phyloP scores from a whole-genome alignment of 805 yeast species.

The Nakazawaea siamensis region DNA sequence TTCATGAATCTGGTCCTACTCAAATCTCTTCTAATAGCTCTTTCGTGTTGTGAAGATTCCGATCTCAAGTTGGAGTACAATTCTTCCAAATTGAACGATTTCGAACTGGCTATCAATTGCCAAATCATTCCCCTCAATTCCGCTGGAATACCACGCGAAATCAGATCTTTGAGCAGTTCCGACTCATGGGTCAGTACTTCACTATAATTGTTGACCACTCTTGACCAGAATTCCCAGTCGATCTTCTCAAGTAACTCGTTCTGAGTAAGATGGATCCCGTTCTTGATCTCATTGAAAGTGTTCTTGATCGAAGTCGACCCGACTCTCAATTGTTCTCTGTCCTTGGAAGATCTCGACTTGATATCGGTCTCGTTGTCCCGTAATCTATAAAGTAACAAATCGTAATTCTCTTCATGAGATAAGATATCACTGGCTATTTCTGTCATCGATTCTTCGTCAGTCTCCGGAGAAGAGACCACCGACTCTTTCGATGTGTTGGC shows the following conservation, averaged over 20 bases:
- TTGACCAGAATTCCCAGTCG: conserved; percentile 87
- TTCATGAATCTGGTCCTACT: conserved; percentile 80
- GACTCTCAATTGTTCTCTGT: conserved; percentile 17
- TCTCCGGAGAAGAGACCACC: neutral
- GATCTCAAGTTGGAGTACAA: conserved; percentile 41
- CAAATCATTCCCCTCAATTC: conserved; percentile 86
- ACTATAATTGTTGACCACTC: conserved; percentile 71
- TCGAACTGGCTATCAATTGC: conserved; percentile 82
- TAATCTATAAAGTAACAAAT: conserved; percentile 52
- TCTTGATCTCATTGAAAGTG: conserved; percentile 38
- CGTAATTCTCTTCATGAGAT: conserved; percentile 32
- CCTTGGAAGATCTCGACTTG: conserved; percentile 29
- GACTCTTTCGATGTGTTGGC: conserved; percentile 4
- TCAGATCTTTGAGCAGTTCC: conserved; percentile 46
- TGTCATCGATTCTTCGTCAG: neutral
- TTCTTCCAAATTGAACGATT: conserved; percentile 54
- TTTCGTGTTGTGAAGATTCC: conserved; percentile 54
- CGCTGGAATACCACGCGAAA: conserved; percentile 73
- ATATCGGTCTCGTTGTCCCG: conserved; percentile 47
- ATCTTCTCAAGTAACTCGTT: conserved; percentile 24
- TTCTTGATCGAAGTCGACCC: conserved; percentile 30
- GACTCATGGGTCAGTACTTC: conserved; percentile 56
- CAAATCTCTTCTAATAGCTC: conserved; percentile 73
- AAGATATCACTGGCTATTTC: conserved; percentile 3
- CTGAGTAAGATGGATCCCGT: conserved; percentile 35